Evolutionary conservation across 1,139 yeast species (phyloP).

Genomic region (Sugiyamaella castrensis): DNA sequence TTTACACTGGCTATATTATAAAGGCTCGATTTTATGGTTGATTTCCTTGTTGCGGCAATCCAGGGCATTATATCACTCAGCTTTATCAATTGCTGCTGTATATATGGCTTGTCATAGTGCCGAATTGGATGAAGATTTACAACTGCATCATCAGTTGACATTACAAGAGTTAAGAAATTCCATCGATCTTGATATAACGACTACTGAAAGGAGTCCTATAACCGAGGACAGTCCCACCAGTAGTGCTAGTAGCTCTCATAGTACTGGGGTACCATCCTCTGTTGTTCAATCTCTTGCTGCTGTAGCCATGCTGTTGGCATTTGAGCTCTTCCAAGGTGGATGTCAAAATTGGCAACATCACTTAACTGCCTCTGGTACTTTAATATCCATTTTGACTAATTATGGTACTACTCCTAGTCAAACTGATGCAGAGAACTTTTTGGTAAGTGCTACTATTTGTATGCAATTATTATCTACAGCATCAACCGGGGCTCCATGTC

Average conservation of each 20-base stretch:
- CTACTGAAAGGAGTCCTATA: constrained; percentile 13
- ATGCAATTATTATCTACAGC: constrained; percentile 14
- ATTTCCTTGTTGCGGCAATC: constrained; percentile 12
- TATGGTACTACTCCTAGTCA: background rate
- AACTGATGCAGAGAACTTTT: constrained; percentile 12
- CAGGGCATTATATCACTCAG: constrained; percentile 14
- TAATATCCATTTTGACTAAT: constrained; percentile 9
- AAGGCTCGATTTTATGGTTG: constrained; percentile 13
- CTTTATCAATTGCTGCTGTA: constrained; percentile 14
- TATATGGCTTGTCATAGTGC: constrained; percentile 8
- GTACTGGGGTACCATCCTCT: too few species aligned
- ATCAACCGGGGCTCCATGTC: constrained; percentile 9
- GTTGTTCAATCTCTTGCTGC: constrained; percentile 14
- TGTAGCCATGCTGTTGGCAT: constrained; percentile 13
- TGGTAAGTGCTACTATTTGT: constrained; percentile 11
- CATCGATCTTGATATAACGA: constrained; percentile 14
- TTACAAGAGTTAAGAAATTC: too few species aligned
- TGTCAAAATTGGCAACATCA: constrained; percentile 16
- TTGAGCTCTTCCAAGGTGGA: constrained; percentile 16
- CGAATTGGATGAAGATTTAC: constrained; percentile 10
- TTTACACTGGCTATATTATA: constrained; percentile 15
- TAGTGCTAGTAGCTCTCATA: too few species aligned
- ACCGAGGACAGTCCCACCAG: constrained; percentile 4
- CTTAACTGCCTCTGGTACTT: constrained; percentile 8
- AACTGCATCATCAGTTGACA: constrained; percentile 11